Percentiles rank a stretch among this genome's conserved stretches.
phyloP scores from a whole-genome alignment of 2,329 filamentous ascomycete species.

The Ophiostoma himal-ulmi region DNA sequence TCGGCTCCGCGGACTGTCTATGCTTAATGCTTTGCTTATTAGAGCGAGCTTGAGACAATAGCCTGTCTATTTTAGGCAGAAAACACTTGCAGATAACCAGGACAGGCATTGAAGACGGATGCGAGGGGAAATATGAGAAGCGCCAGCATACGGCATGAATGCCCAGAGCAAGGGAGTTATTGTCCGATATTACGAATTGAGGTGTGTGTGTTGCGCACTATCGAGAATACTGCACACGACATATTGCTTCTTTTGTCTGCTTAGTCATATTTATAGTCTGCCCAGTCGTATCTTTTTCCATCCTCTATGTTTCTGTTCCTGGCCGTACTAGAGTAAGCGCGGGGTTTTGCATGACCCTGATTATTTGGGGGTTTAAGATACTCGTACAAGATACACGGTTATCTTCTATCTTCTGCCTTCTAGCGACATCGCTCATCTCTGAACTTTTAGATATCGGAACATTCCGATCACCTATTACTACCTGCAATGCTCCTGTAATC shows the following conservation, averaged over 20 bases:
- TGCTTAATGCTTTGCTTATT: background rate
- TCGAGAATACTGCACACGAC: background rate
- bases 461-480: background rate
- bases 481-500: background rate
- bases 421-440: background rate
- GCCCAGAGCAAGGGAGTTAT: background rate
- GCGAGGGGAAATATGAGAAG: background rate
- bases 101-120: background rate
- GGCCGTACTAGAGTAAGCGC: background rate
- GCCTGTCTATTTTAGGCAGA: conserved; percentile 6
- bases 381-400: background rate
- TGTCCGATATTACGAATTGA: background rate
- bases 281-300: background rate
- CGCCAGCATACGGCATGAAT: background rate
- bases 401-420: background rate
- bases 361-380: background rate
- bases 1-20: background rate
- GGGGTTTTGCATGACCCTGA: background rate
- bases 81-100: background rate
- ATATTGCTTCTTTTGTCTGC: background rate
- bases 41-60: background rate
- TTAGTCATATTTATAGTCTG: background rate
- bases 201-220: background rate
- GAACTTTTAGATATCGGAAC: background rate
- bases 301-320: background rate